Conservation (phyloP, 371 early-diverging fungal species). For the Mucor plumbeus region DNA sequence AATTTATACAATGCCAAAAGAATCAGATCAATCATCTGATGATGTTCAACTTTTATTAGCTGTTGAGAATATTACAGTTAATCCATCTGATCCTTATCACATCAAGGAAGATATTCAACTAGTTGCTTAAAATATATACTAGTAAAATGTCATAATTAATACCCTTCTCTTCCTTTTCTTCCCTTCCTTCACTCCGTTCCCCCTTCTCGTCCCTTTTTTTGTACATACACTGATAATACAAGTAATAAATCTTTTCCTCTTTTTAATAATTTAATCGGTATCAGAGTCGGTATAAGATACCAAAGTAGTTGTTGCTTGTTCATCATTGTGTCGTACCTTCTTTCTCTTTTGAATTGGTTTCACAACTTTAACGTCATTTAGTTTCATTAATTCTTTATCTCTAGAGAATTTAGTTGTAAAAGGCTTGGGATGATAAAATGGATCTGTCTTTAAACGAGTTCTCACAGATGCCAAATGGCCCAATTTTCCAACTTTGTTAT, state of each 20-base stretch:
- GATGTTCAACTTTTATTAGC: slow-evolving; percentile 32
- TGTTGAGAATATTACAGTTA: slow-evolving; percentile 37
- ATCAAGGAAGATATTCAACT: slow-evolving; percentile 35
- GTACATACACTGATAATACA: neutral
- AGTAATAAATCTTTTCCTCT: neutral
- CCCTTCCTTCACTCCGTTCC: neutral
- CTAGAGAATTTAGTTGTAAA: slow-evolving; percentile 6
- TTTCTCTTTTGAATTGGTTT: slow-evolving; percentile 6
- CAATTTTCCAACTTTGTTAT: slow-evolving; percentile 15
- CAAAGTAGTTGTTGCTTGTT: slow-evolving; percentile 6
- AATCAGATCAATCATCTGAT: slow-evolving; percentile 18
- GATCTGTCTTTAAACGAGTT: slow-evolving; percentile 57
- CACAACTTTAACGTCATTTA: slow-evolving; percentile 12
- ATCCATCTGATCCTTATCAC: slow-evolving; percentile 33
- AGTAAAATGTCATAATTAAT: neutral
- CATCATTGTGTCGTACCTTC: neutral
- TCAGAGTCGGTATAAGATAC: slow-evolving; percentile 27
- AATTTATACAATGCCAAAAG: slow-evolving; percentile 32
- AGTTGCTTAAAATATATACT: neutral
- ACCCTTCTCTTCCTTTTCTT: neutral
- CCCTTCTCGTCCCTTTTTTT: neutral
- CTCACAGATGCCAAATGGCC: slow-evolving; percentile 36
- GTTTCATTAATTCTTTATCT: neutral
- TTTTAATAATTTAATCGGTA: slow-evolving; percentile 13
- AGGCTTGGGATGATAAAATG: slow-evolving; percentile 42